Base-by-base conservation (phyloP, 805 yeast genomes). In the Aciculoconidium aculeatum region DNA sequence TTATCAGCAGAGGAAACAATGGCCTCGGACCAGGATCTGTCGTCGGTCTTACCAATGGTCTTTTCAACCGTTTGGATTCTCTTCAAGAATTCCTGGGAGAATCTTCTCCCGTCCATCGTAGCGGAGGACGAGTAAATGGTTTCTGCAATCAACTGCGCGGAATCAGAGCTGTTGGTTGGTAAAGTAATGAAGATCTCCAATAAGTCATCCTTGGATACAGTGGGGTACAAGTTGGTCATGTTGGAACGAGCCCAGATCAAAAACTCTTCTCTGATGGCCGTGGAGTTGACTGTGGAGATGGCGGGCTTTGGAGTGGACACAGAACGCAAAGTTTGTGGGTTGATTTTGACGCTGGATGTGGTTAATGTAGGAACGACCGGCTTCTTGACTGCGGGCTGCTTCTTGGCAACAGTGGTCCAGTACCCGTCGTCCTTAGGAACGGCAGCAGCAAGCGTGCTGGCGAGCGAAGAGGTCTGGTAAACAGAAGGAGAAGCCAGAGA, bases 61-160 rank as follows among this genome's bases (percentile, higher is more conserved):
- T 72, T 70, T 45, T 87, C 96, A 33, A 85, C 88, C 28, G 64
- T 69, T 36, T 69, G 70, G 49, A 92, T 79, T 50, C 82, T 77
- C 57, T 79, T 81, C 50, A 80, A 66, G 53, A 92, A 92, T 49
- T 92, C 98, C 33, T 71, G 73, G 0, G 98, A 95, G 64, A 88
- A 90, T 41, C 95, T 70, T 51, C 95, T 77, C 14, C 97, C 97
- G 53, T 92, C 96, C 82, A 90, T 78, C 1, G 88, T 80, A 3
- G 88, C 72, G 22, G 94, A 81, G 36, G 86, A 82, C 15, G 92
- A 77, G 60, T 86, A 87, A 35, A 90, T 77, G 8, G 96, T 85
- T 49, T 90, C 98, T 2, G 95, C 80, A 49, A 90, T 87, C 51
- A 90, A 83, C 52, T 80, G 95, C 27, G 70, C 66, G 0, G 94